Base-by-base conservation (phyloP, 1,284 basidiomycete genomes). In the Ceraceosorus guamensis region DNA sequence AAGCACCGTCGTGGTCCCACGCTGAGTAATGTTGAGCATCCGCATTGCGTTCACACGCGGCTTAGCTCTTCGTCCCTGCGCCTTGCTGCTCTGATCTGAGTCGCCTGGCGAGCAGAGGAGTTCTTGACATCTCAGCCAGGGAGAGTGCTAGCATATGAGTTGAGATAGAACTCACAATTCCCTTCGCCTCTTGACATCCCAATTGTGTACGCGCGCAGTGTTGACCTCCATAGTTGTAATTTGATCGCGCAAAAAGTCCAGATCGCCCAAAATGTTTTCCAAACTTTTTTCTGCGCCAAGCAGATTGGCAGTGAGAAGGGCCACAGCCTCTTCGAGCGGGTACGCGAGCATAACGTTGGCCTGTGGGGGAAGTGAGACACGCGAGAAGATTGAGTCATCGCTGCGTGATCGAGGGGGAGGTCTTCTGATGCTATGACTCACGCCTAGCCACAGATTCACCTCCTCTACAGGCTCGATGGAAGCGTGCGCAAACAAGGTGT, bases 221-320 rank as follows among this genome's bases (percentile, higher is more conserved):
- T 97, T 97, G 60, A 98, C 93, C 76, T 98, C 92, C 88, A 96
- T 96, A 13, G 95, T 84, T 4, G 93, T 98, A 53, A 93, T 83
- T 77, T 98, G 93, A 75, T 98, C 93, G 54, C 91, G 82, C 60
- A 98, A 78, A 76, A 91, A 98, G 71, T 91, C 91, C 33, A 96
- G 81, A 76, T 98, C 95, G 71, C 91, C 89, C 52, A 87, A 81
- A 0, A 87, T 85, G 68, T 85, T 84, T 34, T 80, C 73, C 45
- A 93, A 79, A 59, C 81, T 85, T 37, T 80, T 80, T 72, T 89
- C 83, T 0, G 93, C 91, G 0, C 82, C 80, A 1, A 80, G 75
- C n/a, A 93, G 83, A 78, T 97, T 97, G 33, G 83, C 82, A 50
- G 81, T 77, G 0, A 98, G 80, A 14, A 98, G 82, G 5, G 82